These are phyloP conservation scores for Schoenoplectus tabernaemontani DNA, from an alignment of 202 grass and related monocot genomes.

Conservation along the genomic window DNA sequence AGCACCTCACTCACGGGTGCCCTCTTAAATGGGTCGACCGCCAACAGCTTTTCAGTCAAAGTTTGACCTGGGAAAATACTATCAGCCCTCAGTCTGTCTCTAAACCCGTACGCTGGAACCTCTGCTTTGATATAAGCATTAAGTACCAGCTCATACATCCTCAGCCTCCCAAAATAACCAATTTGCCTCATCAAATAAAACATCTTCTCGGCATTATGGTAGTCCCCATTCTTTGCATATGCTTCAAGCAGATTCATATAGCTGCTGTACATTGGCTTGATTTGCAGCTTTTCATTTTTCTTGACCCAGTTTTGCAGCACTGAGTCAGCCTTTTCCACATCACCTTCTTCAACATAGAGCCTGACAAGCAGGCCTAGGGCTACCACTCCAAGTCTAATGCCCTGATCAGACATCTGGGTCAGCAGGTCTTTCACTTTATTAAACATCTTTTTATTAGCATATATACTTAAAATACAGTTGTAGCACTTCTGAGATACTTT, in stretches of 20 bases:
- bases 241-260: conserved; percentile 45
- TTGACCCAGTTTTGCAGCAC: conserved; percentile 42
- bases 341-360: conserved; percentile 47
- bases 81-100: conserved; percentile 86
- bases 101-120: conserved; percentile 67
- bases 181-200: conserved; percentile 35
- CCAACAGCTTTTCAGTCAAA: conserved; percentile 27
- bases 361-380: conserved; percentile 51
- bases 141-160: conserved; percentile 57
- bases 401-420: conserved; percentile 46
- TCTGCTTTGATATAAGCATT: conserved; percentile 52
- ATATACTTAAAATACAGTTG: conserved; percentile 47
- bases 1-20: conserved; percentile 51
- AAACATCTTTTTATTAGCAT: conserved; percentile 54
- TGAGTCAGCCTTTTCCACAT: conserved; percentile 55
- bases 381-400: conserved; percentile 18
- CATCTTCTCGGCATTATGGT: conserved; percentile 71
- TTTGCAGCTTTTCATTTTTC: conserved; percentile 18
- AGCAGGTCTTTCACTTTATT: conserved; percentile 59
- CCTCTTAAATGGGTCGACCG: conserved; percentile 55
- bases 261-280: conserved; percentile 34
- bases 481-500: conserved; percentile 31
- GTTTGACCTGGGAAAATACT: conserved; percentile 41
- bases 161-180: conserved; percentile 44
- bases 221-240: conserved; percentile 64